These are phyloP conservation scores for Cladosporium halotolerans DNA, from an alignment of 2,329 filamentous ascomycete genomes.

Conservation along the genomic window DNA sequence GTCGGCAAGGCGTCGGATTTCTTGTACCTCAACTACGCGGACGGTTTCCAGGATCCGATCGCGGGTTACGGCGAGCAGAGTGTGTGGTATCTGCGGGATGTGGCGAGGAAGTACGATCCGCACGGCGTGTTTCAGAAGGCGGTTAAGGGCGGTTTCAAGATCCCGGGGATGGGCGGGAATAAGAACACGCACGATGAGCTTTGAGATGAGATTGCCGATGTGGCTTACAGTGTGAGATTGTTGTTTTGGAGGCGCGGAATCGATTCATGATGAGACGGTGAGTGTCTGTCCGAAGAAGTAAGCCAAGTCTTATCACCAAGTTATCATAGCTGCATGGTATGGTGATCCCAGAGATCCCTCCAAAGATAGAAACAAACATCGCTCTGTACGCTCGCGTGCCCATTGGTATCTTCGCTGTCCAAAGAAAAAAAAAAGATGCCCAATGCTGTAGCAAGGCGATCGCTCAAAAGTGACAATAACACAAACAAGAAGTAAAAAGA, in stretches of 20 bases:
- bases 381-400: not conserved
- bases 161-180: not conserved
- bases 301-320: no score
- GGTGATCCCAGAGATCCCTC: not conserved
- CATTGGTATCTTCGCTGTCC: not conserved
- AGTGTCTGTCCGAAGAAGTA: no score
- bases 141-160: slow-evolving; percentile 33
- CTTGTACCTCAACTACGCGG: slow-evolving; percentile 34
- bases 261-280: no score
- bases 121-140: slow-evolving; percentile 30
- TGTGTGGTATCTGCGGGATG: slow-evolving; percentile 24
- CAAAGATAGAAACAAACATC: no score
- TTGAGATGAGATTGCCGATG: not conserved
- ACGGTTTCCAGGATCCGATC: slow-evolving; percentile 32
- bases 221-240: no score
- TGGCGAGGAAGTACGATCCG: slow-evolving; percentile 33
- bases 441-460: not conserved
- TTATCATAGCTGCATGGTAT: no score
- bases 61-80: slow-evolving; percentile 27
- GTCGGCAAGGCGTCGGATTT: slow-evolving; percentile 15
- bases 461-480: not conserved
- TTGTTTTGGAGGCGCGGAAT: no score
- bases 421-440: not conserved
- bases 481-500: not conserved
- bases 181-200: not conserved